phyloP scores from a whole-genome alignment of 345 rosid genomes.

The Barbarea vulgaris region DNA sequence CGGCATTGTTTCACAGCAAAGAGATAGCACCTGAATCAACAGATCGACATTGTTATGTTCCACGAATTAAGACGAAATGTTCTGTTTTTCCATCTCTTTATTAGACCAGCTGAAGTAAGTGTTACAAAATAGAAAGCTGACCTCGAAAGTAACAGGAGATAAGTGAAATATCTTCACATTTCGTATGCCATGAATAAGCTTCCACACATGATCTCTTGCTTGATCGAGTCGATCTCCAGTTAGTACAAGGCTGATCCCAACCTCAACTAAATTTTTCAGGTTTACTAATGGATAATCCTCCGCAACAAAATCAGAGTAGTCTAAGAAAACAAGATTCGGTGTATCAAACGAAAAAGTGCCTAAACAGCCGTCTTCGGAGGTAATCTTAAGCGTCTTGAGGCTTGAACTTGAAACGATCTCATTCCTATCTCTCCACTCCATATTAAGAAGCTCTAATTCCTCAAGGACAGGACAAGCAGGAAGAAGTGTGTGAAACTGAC shows the following conservation, averaged over 20 bases:
- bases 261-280: slow-evolving; percentile 15
- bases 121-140: not conserved
- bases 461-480: slow-evolving; percentile 34
- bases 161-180: slow-evolving; percentile 15
- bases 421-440: slow-evolving; percentile 34
- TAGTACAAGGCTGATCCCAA: not conserved
- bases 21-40: slow-evolving; percentile 26
- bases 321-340: slow-evolving; percentile 28
- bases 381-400: slow-evolving; percentile 23
- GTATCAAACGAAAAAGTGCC: slow-evolving; percentile 27
- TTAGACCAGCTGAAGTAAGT: not conserved
- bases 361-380: not conserved
- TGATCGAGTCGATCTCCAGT: not conserved
- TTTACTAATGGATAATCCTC: slow-evolving; percentile 27
- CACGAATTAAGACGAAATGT: not conserved
- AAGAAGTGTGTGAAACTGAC: slow-evolving; percentile 36
- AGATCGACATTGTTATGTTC: slow-evolving; percentile 5
- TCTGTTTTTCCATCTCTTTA: too few species aligned
- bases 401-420: slow-evolving; percentile 26
- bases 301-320: slow-evolving; percentile 11
- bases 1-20: not conserved
- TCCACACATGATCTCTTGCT: slow-evolving; percentile 5
- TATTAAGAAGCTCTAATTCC: slow-evolving; percentile 10
- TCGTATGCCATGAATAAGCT: slow-evolving; percentile 22
- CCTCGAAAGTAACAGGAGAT: slow-evolving; percentile 16